Evolutionary conservation across 495 filamentous ascomycete genomes (phyloP).

Genomic region (Penicillium manginii): DNA sequence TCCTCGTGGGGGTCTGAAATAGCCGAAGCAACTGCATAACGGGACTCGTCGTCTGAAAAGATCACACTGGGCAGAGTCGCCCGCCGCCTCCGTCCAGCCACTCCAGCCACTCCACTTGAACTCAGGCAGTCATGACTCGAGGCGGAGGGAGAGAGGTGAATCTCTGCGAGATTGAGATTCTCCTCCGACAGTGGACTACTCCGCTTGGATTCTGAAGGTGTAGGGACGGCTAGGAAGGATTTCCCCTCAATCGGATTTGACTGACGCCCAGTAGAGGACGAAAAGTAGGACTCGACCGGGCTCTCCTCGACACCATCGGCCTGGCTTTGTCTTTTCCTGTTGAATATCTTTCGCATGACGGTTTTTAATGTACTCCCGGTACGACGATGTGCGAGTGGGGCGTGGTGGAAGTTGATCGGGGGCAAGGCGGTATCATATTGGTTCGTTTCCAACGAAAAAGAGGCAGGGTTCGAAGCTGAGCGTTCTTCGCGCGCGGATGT

Average conservation of each 20-base stretch:
- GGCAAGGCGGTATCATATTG: constrained; percentile 31
- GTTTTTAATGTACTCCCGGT: constrained; percentile 50
- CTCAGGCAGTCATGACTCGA: constrained; percentile 27
- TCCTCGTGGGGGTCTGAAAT: constrained; percentile 34
- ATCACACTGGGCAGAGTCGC: constrained; percentile 51
- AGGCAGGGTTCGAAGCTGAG: constrained; percentile 23
- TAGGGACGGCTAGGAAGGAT: constrained; percentile 25
- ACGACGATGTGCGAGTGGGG: constrained; percentile 37
- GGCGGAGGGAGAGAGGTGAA: constrained; percentile 29
- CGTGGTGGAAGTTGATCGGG: constrained; percentile 31
- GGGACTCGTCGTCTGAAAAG: constrained; percentile 46
- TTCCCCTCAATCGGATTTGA: constrained; percentile 12
- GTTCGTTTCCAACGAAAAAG: constrained; percentile 24
- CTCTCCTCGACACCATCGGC: constrained; percentile 37
- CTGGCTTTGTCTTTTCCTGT: constrained; percentile 45
- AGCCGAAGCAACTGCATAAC: constrained; percentile 34
- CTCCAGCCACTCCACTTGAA: constrained; percentile 24
- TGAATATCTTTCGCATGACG: constrained; percentile 55
- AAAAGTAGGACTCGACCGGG: constrained; percentile 23
- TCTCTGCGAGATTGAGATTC: constrained; percentile 23
- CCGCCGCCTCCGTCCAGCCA: constrained; percentile 36
- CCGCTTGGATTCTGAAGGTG: constrained; percentile 31
- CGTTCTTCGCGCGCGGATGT: constrained; percentile 22
- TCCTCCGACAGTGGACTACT: constrained; percentile 33
- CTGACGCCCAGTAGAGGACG: neutral